Evolutionary conservation across 1,284 basidiomycete genomes (phyloP).

Genomic region (Phellinidium pouzarii): DNA sequence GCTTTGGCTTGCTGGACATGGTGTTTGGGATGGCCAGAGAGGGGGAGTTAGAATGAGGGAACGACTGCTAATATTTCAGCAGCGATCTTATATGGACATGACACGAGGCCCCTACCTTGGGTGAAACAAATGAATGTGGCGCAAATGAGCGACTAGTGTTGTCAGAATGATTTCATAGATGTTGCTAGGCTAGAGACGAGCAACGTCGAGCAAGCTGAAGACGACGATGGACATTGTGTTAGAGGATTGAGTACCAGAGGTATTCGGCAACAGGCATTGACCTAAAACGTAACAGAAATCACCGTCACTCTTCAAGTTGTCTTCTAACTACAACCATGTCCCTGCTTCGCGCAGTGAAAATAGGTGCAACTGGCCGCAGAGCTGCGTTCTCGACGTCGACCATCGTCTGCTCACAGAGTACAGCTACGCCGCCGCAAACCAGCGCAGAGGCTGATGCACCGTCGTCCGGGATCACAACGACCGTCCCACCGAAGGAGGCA

Average conservation of each 20-base stretch:
- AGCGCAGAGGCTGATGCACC: conserved; percentile 22
- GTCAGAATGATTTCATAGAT: neutral
- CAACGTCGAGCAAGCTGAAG: neutral
- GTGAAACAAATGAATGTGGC: conserved; percentile 4
- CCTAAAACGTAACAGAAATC: neutral
- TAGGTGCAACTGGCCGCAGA: neutral
- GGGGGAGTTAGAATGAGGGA: too few species aligned
- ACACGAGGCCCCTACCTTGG: conserved; percentile 1
- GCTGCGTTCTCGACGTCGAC: neutral
- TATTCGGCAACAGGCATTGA: neutral
- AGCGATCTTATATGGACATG: neutral
- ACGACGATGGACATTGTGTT: neutral
- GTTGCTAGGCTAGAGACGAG: neutral
- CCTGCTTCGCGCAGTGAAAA: conserved; percentile 11
- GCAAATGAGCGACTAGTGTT: conserved; percentile 7
- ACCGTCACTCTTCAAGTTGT: neutral
- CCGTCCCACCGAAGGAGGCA: conserved; percentile 42
- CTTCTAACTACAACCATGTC: conserved; percentile 16
- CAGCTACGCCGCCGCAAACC: conserved; percentile 7
- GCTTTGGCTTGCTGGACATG: conserved; percentile 14
- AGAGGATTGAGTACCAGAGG: neutral
- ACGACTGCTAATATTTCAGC: neutral
- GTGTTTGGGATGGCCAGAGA: neutral
- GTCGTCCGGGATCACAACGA: conserved; percentile 31
- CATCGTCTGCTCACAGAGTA: conserved; percentile 5